Evolutionary conservation across 2,329 filamentous ascomycete species (phyloP).

Genomic region (Aspergillus persii): DNA sequence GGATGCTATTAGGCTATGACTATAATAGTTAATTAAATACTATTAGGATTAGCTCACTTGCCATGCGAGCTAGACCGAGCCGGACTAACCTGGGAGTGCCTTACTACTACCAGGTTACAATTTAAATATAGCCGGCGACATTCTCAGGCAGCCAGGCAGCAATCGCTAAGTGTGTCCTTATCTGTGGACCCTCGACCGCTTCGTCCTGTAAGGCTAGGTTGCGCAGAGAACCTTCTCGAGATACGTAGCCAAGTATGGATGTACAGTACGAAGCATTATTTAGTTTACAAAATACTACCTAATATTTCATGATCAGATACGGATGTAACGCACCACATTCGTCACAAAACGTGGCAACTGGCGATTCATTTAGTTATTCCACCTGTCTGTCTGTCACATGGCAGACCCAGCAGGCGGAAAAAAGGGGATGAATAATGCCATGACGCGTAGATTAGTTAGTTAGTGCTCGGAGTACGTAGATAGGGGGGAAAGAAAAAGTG

Average conservation of each 20-base stretch:
- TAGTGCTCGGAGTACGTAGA: too few relatives aligned
- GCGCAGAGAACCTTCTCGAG: too few relatives aligned
- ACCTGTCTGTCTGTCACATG: not conserved
- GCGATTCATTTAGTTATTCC: too few relatives aligned
- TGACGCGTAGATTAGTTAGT: not conserved
- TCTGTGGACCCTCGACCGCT: not conserved
- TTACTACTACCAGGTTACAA: not conserved
- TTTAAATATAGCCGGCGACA: not conserved
- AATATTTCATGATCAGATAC: too few relatives aligned
- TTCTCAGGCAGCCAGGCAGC: too few relatives aligned
- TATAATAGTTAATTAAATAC: too few relatives aligned
- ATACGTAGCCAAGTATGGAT: too few relatives aligned
- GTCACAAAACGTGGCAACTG: not conserved
- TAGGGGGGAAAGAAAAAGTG: not conserved
- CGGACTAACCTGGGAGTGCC: not conserved
- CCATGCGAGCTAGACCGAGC: not conserved
- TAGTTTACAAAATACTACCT: too few relatives aligned
- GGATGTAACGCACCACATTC: not conserved
- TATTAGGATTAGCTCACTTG: not conserved
- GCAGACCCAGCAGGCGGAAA: not conserved
- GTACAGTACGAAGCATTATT: too few relatives aligned
- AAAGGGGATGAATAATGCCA: not conserved
- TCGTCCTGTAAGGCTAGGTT: not conserved
- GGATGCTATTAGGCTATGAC: not conserved
- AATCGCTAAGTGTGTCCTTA: not conserved